Conservation (phyloP, 495 filamentous ascomycete species). For the Daldinia bambusicola region DNA sequence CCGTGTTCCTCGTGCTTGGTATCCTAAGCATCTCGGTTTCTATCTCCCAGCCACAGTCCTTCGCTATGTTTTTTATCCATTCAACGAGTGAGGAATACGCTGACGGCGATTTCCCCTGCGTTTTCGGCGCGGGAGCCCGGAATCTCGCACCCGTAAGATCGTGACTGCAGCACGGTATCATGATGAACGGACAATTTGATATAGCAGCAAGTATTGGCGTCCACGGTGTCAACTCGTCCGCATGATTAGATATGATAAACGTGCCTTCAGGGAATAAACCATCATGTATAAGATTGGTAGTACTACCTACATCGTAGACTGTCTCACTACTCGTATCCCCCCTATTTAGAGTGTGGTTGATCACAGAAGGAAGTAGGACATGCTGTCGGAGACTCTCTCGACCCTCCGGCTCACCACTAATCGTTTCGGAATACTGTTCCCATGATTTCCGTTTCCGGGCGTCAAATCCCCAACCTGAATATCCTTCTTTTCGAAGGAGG, state of each 20-base stretch:
- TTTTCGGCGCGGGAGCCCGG: conserved; percentile 71
- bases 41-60: conserved; percentile 75
- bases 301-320: conserved; percentile 41
- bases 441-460: conserved; percentile 85
- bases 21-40: conserved; percentile 86
- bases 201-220: conserved; percentile 86
- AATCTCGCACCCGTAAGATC: conserved; percentile 78
- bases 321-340: conserved; percentile 23
- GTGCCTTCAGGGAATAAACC: conserved; percentile 79
- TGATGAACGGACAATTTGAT: conserved; percentile 81
- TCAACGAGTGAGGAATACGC: conserved; percentile 79
- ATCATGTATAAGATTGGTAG: conserved; percentile 63
- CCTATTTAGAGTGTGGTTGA: conserved; percentile 36
- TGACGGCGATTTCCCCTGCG: conserved; percentile 59
- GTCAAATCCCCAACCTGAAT: conserved; percentile 89
- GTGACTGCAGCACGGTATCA: conserved; percentile 95
- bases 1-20: conserved; percentile 88
- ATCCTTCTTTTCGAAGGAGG: conserved; percentile 84
- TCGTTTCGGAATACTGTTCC: conserved; percentile 68
- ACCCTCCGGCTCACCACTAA: conserved; percentile 46
- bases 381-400: conserved; percentile 69
- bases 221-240: conserved; percentile 95
- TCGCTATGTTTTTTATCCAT: conserved; percentile 73
- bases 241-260: conserved; percentile 96
- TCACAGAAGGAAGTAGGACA: conserved; percentile 74